These are phyloP conservation scores for Dovyalis caffra DNA, from an alignment of 345 rosid genomes.

Conservation along the genomic window DNA sequence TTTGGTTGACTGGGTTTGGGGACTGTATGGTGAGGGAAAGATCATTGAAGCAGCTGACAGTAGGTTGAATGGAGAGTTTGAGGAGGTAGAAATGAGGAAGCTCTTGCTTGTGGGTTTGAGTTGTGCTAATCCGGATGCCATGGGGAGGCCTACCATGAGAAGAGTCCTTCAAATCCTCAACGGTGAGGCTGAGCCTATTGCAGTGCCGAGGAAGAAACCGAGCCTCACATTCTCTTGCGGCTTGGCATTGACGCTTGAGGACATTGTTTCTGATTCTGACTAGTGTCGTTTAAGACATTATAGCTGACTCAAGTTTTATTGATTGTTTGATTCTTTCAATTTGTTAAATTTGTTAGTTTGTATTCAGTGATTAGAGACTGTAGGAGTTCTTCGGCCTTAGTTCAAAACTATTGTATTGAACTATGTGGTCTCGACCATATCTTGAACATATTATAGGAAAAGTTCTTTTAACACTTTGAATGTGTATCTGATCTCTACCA, in stretches of 20 bases:
- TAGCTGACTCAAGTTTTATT: slow-evolving; percentile 12
- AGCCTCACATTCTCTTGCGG: slow-evolving; percentile 67
- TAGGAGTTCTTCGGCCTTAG: slow-evolving; percentile 36
- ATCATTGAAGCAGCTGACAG: slow-evolving; percentile 72
- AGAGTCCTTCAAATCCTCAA: slow-evolving; percentile 81
- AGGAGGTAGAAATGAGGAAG: slow-evolving; percentile 74
- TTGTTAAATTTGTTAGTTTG: slow-evolving; percentile 12
- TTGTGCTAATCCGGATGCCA: slow-evolving; percentile 81
- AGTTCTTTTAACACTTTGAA: background rate
- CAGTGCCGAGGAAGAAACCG: slow-evolving; percentile 73
- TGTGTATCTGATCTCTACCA: background rate
- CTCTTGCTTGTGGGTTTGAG: slow-evolving; percentile 75
- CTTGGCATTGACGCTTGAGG: slow-evolving; percentile 57
- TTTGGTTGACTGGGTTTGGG: slow-evolving; percentile 96
- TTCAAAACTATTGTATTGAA: slow-evolving; percentile 67
- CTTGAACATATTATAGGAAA: background rate
- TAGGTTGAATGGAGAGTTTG: slow-evolving; percentile 59
- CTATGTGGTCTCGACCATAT: slow-evolving; percentile 32
- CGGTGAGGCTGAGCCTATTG: slow-evolving; percentile 53
- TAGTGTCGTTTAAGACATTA: slow-evolving; percentile 8
- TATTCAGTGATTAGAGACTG: slow-evolving; percentile 8
- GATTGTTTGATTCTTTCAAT: slow-evolving; percentile 42
- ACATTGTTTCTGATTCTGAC: slow-evolving; percentile 73
- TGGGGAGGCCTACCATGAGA: slow-evolving; percentile 76
- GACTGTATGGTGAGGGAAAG: slow-evolving; percentile 62